Conservation (phyloP, 805 yeast species). For the Kluyveromyces wickerhamii region DNA sequence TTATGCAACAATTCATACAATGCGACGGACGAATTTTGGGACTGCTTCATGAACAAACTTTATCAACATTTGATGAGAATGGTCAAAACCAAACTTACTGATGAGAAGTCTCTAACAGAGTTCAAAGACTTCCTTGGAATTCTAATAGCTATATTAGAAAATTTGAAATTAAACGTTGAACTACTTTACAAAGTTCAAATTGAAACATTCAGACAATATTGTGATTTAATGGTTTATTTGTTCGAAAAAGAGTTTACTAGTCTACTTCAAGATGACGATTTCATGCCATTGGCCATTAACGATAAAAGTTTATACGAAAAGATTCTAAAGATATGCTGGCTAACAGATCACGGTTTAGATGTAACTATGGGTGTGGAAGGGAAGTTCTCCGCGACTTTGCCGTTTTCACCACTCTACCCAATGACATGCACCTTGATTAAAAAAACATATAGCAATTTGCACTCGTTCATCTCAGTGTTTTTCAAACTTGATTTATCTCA, state of each 20-base stretch:
- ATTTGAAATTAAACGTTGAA: slow-evolving; percentile 51
- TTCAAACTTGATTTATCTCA: slow-evolving; percentile 53
- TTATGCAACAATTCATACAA: slow-evolving; percentile 52
- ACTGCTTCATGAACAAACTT: slow-evolving; percentile 50
- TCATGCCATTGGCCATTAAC: slow-evolving; percentile 75
- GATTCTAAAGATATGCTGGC: slow-evolving; percentile 63
- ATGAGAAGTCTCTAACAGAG: slow-evolving; percentile 39
- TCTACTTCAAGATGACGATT: slow-evolving; percentile 69
- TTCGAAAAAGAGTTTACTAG: slow-evolving; percentile 56
- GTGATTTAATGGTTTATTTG: slow-evolving; percentile 44
- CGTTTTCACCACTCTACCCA: slow-evolving; percentile 84
- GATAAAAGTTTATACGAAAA: slow-evolving; percentile 52
- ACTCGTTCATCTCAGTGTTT: slow-evolving; percentile 59
- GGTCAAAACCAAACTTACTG: slow-evolving; percentile 35
- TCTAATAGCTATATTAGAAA: slow-evolving; percentile 69
- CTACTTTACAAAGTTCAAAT: slow-evolving; percentile 57
- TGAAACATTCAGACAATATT: slow-evolving; percentile 49
- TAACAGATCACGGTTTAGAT: slow-evolving; percentile 43
- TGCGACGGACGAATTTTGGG: slow-evolving; percentile 65
- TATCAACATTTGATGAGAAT: slow-evolving; percentile 49
- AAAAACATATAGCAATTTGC: slow-evolving; percentile 53
- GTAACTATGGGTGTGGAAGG: slow-evolving; percentile 12
- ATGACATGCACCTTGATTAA: slow-evolving; percentile 74
- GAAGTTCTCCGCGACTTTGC: slow-evolving; percentile 57
- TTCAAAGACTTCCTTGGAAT: slow-evolving; percentile 61